Evolutionary conservation across 2,329 filamentous ascomycete genomes (phyloP), one percentile per base, ranked within the genome.

Genomic region (Tolypocladium guangdongense): DNA sequence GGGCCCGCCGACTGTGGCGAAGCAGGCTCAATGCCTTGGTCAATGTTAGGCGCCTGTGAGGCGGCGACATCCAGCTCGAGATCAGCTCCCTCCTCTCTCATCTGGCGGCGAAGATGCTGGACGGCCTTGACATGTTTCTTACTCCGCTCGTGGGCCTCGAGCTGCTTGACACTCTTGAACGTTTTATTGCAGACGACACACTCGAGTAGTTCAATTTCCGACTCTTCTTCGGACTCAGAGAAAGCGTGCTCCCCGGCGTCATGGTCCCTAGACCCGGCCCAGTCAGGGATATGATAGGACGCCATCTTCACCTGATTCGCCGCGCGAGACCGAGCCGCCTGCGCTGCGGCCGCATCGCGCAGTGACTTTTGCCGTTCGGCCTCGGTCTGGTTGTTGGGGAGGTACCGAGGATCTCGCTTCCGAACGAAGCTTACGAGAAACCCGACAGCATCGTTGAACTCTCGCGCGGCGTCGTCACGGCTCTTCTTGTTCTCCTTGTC

Each of bases 61-160:
- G 45, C 30, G 12, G 57, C 51, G 2, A 54, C 51, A 32, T 67
- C 68, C 41, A 85, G 63, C 43, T 79, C 70, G 10, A 90, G 67
- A 49, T 83, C 76, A 48, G 76, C 74, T 62, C 91, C 86, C 63
- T 99, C 88, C 60, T 85, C 83, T 60, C 78, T 81, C 90, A 99
- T 95, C 66, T 93, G 85, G 62, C 82, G 79, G 62, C 83, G 83
- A 39, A 99, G 71, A 56, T 90, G 81, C 59, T 91, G 85, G 7
- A 96, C 78, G 2, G 90, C 86, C 66, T 96, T 97, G 56, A 85
- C 71, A 63, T 99, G 93, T 70, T 97, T 99, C 68, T 96, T 99
- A 75, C 92, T 97, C 72, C 87, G 90, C 71, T 96, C 91, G 63
- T 99, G 93, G 3, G 87, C 86, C 63, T 95, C 84, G 56, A 87